Evolutionary conservation across 495 filamentous ascomycete genomes (phyloP), one percentile per base, ranked within the genome.

Genomic region (Trichoderma orchidacearum): DNA sequence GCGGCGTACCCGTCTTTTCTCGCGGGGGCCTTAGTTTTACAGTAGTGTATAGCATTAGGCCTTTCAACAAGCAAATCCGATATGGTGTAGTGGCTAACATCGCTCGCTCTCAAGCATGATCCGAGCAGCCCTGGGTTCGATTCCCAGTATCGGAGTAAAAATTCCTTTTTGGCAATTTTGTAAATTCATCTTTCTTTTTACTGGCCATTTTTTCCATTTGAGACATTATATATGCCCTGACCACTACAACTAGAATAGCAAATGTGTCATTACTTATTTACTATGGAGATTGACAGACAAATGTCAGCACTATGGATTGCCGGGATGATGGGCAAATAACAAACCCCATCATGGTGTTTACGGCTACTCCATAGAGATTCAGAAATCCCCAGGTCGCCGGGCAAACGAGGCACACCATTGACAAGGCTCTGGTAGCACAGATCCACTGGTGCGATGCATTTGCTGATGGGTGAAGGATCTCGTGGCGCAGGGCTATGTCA

Each of bases 51-150:
- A 17, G 21, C 18, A 13, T 13, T 0, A 9, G 0, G 0, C 5
- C 18, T 27, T 48, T 27, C 41, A 48, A 48, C 18, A 48, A 27
- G 21, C 4, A 0, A 0, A 53, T 32, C 28, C 28, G 51, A 30
- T 30, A 30, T 53, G 51, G 28, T 32, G 51, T 53, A 30, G 30
- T 53, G 51, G 30, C 51, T 30, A 30, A 53, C 28, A 30, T 53
- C 51, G 28, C 51, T 53, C 51, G 51, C 51, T 53, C 51, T 53
- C 28, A 53, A n/a, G 23, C 7, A 48, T 25, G 41, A 27, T 48
- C 41, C 41, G 41, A 48, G 41, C 41, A 48, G 41, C 41, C 41
- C 41, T 48, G 41, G 41, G 41, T 48, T 48, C 41, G 41, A 48
- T 48, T 48, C 41, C 41, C 41, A 48, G 41, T 48, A 48, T 48